Percentiles rank a stretch among this genome's conserved stretches.
Evolutionary conservation across 805 yeast genomes (phyloP).

Genomic region (Teunomyces stri): DNA sequence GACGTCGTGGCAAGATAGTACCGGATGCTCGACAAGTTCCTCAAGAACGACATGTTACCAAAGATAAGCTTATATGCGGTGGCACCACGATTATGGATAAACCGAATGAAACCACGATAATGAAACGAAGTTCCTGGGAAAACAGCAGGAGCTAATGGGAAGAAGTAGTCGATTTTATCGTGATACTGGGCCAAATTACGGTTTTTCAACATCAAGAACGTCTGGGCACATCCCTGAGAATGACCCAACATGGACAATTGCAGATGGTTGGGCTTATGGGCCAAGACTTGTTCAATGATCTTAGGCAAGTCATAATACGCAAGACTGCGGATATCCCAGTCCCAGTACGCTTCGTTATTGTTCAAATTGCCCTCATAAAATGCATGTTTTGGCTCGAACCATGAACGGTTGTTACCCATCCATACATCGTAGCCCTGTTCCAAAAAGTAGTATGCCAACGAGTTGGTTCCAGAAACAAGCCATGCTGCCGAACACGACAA

Average conservation of each 20-base stretch:
- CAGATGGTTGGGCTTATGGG: conserved; percentile 34
- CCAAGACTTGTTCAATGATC: conserved; percentile 59
- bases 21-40: conserved; percentile 65
- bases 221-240: conserved; percentile 92
- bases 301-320: conserved; percentile 76
- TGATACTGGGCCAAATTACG: conserved; percentile 35
- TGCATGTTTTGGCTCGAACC: conserved; percentile 69
- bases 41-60: conserved; percentile 78
- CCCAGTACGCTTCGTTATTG: conserved; percentile 67
- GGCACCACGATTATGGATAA: conserved; percentile 54
- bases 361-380: conserved; percentile 31
- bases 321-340: conserved; percentile 89
- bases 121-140: conserved; percentile 79
- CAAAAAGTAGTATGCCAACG: conserved; percentile 60
- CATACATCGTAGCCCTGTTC: conserved; percentile 77
- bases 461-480: conserved; percentile 76
- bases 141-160: conserved; percentile 88
- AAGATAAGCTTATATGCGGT: conserved; percentile 50
- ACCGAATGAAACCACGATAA: conserved; percentile 56
- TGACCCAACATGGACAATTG: conserved; percentile 73
- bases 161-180: conserved; percentile 59
- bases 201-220: conserved; percentile 63
- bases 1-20: conserved; percentile 32
- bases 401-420: conserved; percentile 90
- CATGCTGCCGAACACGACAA: conserved; percentile 85